phyloP scores from a whole-genome alignment of 805 yeast genomes.

The Metschnikowia lochheadii region DNA sequence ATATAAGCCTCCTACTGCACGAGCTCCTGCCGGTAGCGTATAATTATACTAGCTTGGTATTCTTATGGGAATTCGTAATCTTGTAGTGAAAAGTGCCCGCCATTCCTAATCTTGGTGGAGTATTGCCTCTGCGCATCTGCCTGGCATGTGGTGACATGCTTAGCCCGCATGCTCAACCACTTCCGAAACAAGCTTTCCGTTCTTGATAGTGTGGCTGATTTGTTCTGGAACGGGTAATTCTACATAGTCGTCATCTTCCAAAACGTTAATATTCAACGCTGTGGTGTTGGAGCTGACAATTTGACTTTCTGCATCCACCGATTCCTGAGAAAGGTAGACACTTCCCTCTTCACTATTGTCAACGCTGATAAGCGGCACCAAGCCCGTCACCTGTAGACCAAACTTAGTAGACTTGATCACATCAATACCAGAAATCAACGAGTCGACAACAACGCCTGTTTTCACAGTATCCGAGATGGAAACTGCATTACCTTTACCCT shows the following conservation, averaged over 20 bases:
- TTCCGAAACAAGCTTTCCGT: constrained; percentile 60
- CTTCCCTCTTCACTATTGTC: constrained; percentile 89
- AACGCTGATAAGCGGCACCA: constrained; percentile 75
- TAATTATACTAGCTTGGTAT: background rate
- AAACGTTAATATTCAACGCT: constrained; percentile 79
- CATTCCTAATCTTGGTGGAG: background rate
- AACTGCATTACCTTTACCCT: constrained; percentile 89
- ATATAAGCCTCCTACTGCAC: background rate
- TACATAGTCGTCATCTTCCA: constrained; percentile 68
- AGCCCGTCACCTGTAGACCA: constrained; percentile 82
- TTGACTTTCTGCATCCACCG: constrained; percentile 60
- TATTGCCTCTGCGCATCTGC: background rate
- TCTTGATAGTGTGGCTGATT: constrained; percentile 63
- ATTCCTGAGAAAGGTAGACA: constrained; percentile 68
- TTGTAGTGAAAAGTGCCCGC: background rate
- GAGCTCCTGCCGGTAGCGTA: background rate
- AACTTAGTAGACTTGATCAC: constrained; percentile 75
- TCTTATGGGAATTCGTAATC: background rate
- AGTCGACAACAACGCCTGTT: constrained; percentile 76
- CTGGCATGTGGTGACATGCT: background rate
- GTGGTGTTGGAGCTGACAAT: constrained; percentile 83
- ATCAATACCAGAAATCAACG: constrained; percentile 83
- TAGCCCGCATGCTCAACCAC: constrained; percentile 83
- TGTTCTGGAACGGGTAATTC: constrained; percentile 93
- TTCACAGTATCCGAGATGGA: constrained; percentile 69